These are phyloP conservation scores for Lachnellula subtilissima DNA, from an alignment of 2,329 filamentous ascomycete genomes.

Conservation along the genomic window DNA sequence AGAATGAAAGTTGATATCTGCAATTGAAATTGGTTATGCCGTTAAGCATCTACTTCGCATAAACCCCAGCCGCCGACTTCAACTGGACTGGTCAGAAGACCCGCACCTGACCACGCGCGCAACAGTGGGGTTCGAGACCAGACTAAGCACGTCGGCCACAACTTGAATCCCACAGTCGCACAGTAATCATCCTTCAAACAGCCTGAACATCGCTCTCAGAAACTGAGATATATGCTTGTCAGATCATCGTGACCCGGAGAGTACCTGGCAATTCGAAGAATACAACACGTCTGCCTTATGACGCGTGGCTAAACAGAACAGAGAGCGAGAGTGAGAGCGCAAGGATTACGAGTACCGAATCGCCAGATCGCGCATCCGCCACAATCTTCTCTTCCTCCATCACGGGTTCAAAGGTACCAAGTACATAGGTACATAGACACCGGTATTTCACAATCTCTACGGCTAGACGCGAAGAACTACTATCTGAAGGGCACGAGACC, in stretches of 20 bases:
- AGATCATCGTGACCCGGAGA: neutral
- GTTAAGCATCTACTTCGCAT: too few relatives aligned
- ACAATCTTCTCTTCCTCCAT: neutral
- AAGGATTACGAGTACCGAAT: conserved; percentile 1
- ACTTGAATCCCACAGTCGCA: neutral
- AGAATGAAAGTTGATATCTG: too few relatives aligned
- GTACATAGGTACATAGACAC: neutral
- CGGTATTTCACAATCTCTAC: neutral
- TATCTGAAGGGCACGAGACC: neutral
- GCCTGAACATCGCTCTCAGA: neutral
- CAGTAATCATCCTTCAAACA: neutral
- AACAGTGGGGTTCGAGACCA: neutral
- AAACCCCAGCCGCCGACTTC: neutral
- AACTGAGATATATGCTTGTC: neutral
- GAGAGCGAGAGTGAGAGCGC: too few relatives aligned
- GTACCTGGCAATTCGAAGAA: neutral
- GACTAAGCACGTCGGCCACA: conserved; percentile 5
- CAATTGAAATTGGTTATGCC: too few relatives aligned
- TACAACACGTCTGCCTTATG: conserved; percentile 6
- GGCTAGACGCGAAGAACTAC: neutral
- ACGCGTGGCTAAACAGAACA: conserved; percentile 8
- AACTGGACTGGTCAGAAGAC: conserved; percentile 4
- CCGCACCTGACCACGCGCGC: conserved; percentile 3
- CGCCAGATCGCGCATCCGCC: conserved; percentile 4
- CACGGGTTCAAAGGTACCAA: neutral